Evolutionary conservation across 805 yeast genomes (phyloP), one percentile per base, ranked within the genome.

Genomic region (Candida railenensis): DNA sequence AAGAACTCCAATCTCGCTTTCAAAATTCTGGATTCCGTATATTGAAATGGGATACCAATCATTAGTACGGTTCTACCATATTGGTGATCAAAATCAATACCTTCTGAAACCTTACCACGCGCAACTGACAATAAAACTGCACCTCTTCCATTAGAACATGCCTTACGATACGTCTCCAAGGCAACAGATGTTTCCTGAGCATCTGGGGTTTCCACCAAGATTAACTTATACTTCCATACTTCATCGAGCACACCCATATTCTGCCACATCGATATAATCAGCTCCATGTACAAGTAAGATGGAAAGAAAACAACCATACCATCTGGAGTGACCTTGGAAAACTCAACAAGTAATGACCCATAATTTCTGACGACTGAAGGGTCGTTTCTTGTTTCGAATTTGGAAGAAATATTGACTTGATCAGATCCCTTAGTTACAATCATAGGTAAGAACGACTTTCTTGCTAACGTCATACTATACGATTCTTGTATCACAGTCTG

Each of bases 41-140:
- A 94, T 75, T 94, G 99, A 77, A 94, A 94, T 0, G 99, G 99
- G 53, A 94, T 96, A 53, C 99, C 99, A 66, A 94, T 92, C 97
- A 94, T 92, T 50, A 94, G 74, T 50, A 94, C 99, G 0, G 98
- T 89, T 59, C 99, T 81, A 12, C 99, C 99, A 64, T 87, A 94
- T 53, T 94, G 99, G 63, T 94, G 97, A 62, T 94, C 98, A 71
- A 94, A 94, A 89, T 94, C 99, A 55, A 94, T 94, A 50, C 99
- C 99, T 67, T 94, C 99, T 0, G 96, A 87, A 1, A 94, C 99
- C 62, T 94, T 94, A 7, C 99, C 99, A 77, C 99, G 90, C 12
- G 99, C 99, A 49, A 94, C 99, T 32, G 97, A 89, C 36, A 94
- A 76, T 58, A 94, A 76, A 1, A 95, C 92, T 0, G 99, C 99